Conservation (phyloP, 2,329 filamentous ascomycete species). For the Trichothecium sympodiale region DNA sequence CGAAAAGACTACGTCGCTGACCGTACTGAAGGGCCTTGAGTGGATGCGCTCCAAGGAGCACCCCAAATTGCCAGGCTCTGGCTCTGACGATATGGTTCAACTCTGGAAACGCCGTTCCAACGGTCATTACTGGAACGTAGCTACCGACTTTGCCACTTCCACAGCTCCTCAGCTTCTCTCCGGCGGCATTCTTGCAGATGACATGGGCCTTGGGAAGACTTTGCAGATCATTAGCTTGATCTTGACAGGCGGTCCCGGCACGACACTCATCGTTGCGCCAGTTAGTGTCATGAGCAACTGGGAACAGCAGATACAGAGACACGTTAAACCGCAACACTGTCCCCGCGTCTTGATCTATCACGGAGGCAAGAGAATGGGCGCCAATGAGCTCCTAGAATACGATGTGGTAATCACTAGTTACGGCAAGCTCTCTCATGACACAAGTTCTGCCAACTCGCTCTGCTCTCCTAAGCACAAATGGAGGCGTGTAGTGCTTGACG, state of each 20-base stretch:
- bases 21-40: slow-evolving; percentile 51
- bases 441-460: slow-evolving; percentile 26
- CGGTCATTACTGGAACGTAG: slow-evolving; percentile 49
- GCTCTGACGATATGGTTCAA: slow-evolving; percentile 53
- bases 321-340: slow-evolving; percentile 52
- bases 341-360: slow-evolving; percentile 68
- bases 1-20: not conserved
- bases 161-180: slow-evolving; percentile 53
- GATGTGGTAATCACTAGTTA: slow-evolving; percentile 81
- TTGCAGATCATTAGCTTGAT: slow-evolving; percentile 77
- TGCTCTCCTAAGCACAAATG: slow-evolving; percentile 41
- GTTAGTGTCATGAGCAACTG: slow-evolving; percentile 87
- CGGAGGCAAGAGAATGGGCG: slow-evolving; percentile 46
- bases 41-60: slow-evolving; percentile 74
- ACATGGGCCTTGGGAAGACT: slow-evolving; percentile 39
- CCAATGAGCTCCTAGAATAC: slow-evolving; percentile 48
- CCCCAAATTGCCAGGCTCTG: slow-evolving; percentile 49
- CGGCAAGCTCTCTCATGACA: slow-evolving; percentile 59
- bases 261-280: slow-evolving; percentile 72
- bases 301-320: slow-evolving; percentile 65
- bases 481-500: slow-evolving; percentile 71
- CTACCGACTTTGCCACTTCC: slow-evolving; percentile 46
- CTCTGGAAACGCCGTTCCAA: slow-evolving; percentile 56
- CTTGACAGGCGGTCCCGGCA: slow-evolving; percentile 41
- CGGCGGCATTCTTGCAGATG: slow-evolving; percentile 64